Conservation (phyloP, 106 monocot genomes). For the Alisma plantagoaquatica region DNA sequence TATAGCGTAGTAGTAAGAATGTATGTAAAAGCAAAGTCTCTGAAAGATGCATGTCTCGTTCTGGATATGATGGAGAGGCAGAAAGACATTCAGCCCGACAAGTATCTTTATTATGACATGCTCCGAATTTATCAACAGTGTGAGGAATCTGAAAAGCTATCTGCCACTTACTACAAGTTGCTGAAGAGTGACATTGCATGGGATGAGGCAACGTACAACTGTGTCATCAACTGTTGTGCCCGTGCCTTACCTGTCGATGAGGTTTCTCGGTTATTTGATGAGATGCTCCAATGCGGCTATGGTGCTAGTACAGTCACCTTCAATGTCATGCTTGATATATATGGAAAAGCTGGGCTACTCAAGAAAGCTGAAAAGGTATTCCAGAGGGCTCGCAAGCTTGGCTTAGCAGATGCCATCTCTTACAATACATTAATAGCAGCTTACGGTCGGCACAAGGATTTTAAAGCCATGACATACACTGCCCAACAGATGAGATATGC, state of each 20-base stretch:
- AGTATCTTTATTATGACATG: conserved; percentile 80
- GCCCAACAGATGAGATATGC: conserved; percentile 58
- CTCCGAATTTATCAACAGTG: conserved; percentile 81
- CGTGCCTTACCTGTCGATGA: conserved; percentile 84
- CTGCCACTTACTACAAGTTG: conserved; percentile 62
- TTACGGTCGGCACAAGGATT: conserved; percentile 49
- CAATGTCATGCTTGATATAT: conserved; percentile 79
- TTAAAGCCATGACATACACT: conserved; percentile 44
- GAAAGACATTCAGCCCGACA: conserved; percentile 67
- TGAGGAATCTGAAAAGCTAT: conserved; percentile 52
- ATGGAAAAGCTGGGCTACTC: conserved; percentile 72
- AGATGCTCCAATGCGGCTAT: conserved; percentile 58
- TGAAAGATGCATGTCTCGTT: conserved; percentile 65
- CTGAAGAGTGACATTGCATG: conserved; percentile 35
- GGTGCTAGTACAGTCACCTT: conserved; percentile 58
- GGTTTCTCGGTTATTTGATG: conserved; percentile 74
- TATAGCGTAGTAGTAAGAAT: conserved; percentile 82
- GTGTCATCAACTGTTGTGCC: conserved; percentile 88
- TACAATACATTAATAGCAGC: conserved; percentile 88
- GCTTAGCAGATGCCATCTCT: conserved; percentile 66
- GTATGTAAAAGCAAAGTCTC: conserved; percentile 64
- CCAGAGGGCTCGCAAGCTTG: conserved; percentile 57
- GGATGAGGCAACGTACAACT: conserved; percentile 90
- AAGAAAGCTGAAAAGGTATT: conserved; percentile 58
- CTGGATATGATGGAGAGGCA: conserved; percentile 62